A percentile compares a stretch with the other conserved stretches of the same genome.
Evolutionary conservation across 2,329 filamentous ascomycete genomes (phyloP).

Genomic region (Pseudophaeomoniella oleicola): DNA sequence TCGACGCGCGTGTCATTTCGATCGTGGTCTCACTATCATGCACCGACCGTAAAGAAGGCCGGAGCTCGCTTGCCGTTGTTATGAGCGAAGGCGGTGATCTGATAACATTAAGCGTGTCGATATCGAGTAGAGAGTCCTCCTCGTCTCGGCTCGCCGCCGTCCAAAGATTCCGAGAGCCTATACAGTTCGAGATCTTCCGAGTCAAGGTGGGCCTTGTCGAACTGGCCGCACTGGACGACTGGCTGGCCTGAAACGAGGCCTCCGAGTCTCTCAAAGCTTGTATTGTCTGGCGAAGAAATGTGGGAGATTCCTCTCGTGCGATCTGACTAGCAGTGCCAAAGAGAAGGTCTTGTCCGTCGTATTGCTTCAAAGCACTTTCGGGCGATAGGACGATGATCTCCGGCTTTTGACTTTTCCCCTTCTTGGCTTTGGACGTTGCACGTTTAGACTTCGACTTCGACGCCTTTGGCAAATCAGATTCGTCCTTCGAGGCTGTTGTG

Average conservation of each 20-base stretch:
- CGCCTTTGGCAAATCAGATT: conserved; percentile 6
- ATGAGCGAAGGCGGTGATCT: background rate
- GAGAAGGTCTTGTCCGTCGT: conserved; percentile 58
- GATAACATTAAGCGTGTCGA: background rate
- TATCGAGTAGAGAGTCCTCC: conserved; percentile 23
- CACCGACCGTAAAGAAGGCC: too few relatives aligned
- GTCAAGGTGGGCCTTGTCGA: background rate
- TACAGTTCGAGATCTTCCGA: conserved; percentile 1
- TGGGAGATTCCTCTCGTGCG: conserved; percentile 56
- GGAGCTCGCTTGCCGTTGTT: background rate
- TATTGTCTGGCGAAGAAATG: conserved; percentile 47
- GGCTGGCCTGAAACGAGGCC: conserved; percentile 3
- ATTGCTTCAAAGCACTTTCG: conserved; percentile 48
- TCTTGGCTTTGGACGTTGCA: conserved; percentile 23
- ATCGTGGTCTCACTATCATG: too few relatives aligned
- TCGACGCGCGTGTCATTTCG: background rate
- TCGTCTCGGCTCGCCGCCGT: conserved; percentile 51
- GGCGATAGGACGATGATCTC: conserved; percentile 54
- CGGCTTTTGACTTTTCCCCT: conserved; percentile 22
- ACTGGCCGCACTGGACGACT: conserved; percentile 1
- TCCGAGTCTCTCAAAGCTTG: conserved; percentile 47
- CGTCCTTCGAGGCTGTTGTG: conserved; percentile 4
- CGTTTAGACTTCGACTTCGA: conserved; percentile 11
- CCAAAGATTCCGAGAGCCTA: conserved; percentile 44
- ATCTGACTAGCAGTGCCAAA: conserved; percentile 82